These are phyloP conservation scores for Botrytis fabae DNA, from an alignment of 2,329 filamentous ascomycete species.

Conservation along the genomic window DNA sequence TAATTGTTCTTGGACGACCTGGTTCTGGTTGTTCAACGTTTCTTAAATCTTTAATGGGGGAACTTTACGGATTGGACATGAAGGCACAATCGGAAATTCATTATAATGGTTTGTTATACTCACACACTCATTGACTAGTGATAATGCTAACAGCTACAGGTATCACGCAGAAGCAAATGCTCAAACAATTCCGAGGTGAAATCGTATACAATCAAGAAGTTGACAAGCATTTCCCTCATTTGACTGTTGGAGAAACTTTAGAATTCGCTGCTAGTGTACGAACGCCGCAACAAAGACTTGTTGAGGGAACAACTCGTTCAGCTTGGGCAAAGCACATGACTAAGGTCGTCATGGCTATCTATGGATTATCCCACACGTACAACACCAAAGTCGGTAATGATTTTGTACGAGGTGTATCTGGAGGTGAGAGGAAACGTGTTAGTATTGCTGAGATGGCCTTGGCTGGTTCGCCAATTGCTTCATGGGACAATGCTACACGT, in stretches of 20 bases:
- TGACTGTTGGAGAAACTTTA: constrained; percentile 74
- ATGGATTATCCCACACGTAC: constrained; percentile 70
- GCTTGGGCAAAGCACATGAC: constrained; percentile 47
- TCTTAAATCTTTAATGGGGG: constrained; percentile 59
- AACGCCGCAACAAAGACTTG: constrained; percentile 58
- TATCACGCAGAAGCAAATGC: constrained; percentile 51
- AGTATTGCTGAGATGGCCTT: constrained; percentile 75
- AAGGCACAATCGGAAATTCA: constrained; percentile 54
- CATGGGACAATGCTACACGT: constrained; percentile 51
- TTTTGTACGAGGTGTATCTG: constrained; percentile 67
- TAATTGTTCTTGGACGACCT: constrained; percentile 68
- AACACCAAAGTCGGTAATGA: constrained; percentile 76
- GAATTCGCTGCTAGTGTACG: constrained; percentile 70
- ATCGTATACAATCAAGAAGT: constrained; percentile 75
- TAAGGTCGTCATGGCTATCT: constrained; percentile 65
- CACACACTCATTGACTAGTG: constrained; percentile 52
- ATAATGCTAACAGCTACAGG: constrained; percentile 47
- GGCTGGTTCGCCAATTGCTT: constrained; percentile 50
- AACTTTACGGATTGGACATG: constrained; percentile 58
- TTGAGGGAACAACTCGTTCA: constrained; percentile 58
- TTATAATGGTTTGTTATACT: constrained; percentile 63
- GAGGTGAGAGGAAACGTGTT: constrained; percentile 76
- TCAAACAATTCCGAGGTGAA: constrained; percentile 62
- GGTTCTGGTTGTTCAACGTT: constrained; percentile 65
- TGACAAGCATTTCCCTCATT: constrained; percentile 73